Evolutionary conservation across 805 yeast genomes (phyloP).

Genomic region (Sporopachydermia quercuum): DNA sequence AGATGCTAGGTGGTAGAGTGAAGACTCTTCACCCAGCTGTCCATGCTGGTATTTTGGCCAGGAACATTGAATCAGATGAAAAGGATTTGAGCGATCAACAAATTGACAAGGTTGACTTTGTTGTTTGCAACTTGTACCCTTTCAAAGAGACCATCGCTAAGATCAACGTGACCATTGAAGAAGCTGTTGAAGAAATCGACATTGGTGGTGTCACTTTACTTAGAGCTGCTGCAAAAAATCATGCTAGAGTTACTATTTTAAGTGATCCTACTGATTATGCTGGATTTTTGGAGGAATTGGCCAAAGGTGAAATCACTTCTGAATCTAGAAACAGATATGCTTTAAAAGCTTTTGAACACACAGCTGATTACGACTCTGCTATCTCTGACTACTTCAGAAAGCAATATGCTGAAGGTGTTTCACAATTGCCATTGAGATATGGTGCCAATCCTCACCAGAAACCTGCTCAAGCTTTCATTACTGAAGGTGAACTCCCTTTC

Average conservation of each 20-base stretch:
- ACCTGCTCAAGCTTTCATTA: slow-evolving; percentile 94
- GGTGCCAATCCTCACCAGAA: slow-evolving; percentile 99
- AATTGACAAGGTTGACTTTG: slow-evolving; percentile 91
- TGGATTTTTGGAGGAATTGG: slow-evolving; percentile 66
- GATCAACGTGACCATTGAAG: slow-evolving; percentile 87
- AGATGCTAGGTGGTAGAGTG: slow-evolving; percentile 97
- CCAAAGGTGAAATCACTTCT: slow-evolving; percentile 51
- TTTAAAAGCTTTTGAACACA: slow-evolving; percentile 93
- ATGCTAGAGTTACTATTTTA: slow-evolving; percentile 85
- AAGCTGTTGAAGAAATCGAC: slow-evolving; percentile 97
- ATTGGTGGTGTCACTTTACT: slow-evolving; percentile 95
- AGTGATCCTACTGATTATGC: slow-evolving; percentile 94
- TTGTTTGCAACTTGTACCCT: slow-evolving; percentile 95
- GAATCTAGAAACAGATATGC: slow-evolving; percentile 75
- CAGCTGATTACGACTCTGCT: slow-evolving; percentile 93
- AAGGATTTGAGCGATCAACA: slow-evolving; percentile 77
- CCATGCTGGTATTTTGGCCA: slow-evolving; percentile 93
- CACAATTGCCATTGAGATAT: slow-evolving; percentile 90
- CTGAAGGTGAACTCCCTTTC: slow-evolving; percentile 82
- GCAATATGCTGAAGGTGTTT: slow-evolving; percentile 78
- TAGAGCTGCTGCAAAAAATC: slow-evolving; percentile 98
- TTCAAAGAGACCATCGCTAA: slow-evolving; percentile 95
- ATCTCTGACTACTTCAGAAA: slow-evolving; percentile 96
- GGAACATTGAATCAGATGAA: slow-evolving; percentile 85
- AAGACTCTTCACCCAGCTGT: slow-evolving; percentile 98